These are phyloP conservation scores for Colletotrichum endophyticum DNA, from an alignment of 2,329 filamentous ascomycete genomes.

Conservation along the genomic window DNA sequence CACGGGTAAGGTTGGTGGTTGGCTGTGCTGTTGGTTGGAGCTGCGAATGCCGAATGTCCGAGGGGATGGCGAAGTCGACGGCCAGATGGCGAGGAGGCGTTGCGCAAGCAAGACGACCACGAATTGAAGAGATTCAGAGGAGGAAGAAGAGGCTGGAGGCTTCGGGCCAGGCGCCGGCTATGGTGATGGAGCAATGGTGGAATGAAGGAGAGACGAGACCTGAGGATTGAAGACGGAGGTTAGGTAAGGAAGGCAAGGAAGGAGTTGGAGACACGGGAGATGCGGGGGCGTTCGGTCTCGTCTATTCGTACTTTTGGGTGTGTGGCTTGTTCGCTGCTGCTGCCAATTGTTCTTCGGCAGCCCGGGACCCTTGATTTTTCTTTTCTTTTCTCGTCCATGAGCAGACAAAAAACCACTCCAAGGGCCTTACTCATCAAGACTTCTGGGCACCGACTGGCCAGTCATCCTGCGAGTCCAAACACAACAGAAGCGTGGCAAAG, in stretches of 20 bases:
- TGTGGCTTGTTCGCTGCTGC: neutral
- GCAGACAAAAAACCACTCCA: neutral
- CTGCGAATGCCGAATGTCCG: constrained; percentile 4
- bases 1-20: neutral
- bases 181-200: neutral
- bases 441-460: neutral
- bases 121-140: neutral
- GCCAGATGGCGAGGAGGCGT: neutral
- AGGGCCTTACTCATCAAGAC: neutral
- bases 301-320: neutral
- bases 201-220: neutral
- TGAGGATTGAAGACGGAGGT: neutral
- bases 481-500: neutral
- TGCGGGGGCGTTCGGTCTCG: neutral
- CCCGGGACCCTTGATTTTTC: neutral
- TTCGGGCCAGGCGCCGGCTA: neutral
- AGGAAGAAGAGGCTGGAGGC: neutral
- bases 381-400: neutral
- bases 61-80: neutral
- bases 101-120: neutral
- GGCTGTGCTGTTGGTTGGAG: neutral
- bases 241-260: neutral
- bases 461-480: neutral
- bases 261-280: neutral
- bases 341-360: neutral